phyloP scores from a whole-genome alignment of 306 rosid species.

The Ormosia emarginata region DNA sequence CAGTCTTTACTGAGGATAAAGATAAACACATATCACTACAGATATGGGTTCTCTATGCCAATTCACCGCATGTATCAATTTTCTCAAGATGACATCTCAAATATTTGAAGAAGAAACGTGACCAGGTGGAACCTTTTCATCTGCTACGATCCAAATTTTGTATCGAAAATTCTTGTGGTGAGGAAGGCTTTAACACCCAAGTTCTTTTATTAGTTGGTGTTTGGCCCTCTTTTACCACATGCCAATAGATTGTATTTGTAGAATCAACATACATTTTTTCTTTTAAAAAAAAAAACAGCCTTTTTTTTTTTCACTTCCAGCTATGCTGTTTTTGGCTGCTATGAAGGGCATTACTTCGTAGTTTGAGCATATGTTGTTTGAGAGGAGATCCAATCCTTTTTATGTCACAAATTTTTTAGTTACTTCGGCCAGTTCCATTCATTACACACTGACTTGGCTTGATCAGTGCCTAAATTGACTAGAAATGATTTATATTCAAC shows the following conservation, averaged over 20 bases:
- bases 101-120: slow-evolving; percentile 18
- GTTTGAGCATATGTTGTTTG: slow-evolving; percentile 16
- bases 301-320: background rate
- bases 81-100: slow-evolving; percentile 31
- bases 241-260: slow-evolving; percentile 11
- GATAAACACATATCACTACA: slow-evolving; percentile 26
- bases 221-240: slow-evolving; percentile 29
- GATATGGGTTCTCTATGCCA: slow-evolving; percentile 18
- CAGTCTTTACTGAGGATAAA: slow-evolving; percentile 43
- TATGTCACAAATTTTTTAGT: background rate
- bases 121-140: slow-evolving; percentile 19
- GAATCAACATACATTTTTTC: slow-evolving; percentile 25
- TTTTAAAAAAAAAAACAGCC: too few species aligned
- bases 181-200: slow-evolving; percentile 27
- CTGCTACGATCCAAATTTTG: slow-evolving; percentile 10
- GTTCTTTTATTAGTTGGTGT: slow-evolving; percentile 26
- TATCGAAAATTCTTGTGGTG: slow-evolving; percentile 20
- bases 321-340: slow-evolving; percentile 6
- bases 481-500: background rate
- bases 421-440: background rate
- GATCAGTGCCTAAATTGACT: background rate
- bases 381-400: slow-evolving; percentile 2
- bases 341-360: background rate
- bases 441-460: background rate
- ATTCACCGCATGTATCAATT: slow-evolving; percentile 23